Percentiles rank a stretch among this genome's conserved stretches.
Evolutionary conservation across 2,329 filamentous ascomycete genomes (phyloP).

Genomic region (Exophiala alcalophila): DNA sequence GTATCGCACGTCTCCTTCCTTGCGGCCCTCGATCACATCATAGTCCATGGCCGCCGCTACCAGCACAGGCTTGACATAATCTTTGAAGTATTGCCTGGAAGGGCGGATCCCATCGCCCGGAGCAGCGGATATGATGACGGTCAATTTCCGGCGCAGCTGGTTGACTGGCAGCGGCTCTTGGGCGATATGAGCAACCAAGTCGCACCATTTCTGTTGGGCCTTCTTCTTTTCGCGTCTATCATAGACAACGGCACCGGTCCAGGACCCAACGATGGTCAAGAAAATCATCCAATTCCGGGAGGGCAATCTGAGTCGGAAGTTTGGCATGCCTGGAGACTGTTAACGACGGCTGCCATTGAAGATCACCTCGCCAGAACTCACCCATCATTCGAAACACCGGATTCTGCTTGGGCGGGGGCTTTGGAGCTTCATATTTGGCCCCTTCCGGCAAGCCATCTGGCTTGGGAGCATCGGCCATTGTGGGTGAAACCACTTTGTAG

Average conservation of each 20-base stretch:
- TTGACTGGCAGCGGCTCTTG: slow-evolving; percentile 69
- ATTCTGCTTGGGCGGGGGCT: slow-evolving; percentile 57
- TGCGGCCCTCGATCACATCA: slow-evolving; percentile 88
- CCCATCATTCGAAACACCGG: slow-evolving; percentile 72
- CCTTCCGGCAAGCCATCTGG: slow-evolving; percentile 29
- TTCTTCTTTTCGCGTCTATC: slow-evolving; percentile 87
- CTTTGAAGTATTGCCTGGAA: slow-evolving; percentile 92
- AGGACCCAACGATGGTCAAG: slow-evolving; percentile 71
- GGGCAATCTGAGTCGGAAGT: slow-evolving; percentile 76
- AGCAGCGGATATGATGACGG: slow-evolving; percentile 79
- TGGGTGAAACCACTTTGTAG: no score
- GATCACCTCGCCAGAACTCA: slow-evolving; percentile 30
- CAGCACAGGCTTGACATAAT: slow-evolving; percentile 91
- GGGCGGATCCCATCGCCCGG: slow-evolving; percentile 79
- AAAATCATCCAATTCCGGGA: slow-evolving; percentile 99
- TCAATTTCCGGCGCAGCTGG: slow-evolving; percentile 76
- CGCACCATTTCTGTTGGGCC: slow-evolving; percentile 81
- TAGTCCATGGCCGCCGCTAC: slow-evolving; percentile 89
- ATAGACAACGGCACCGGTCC: slow-evolving; percentile 80
- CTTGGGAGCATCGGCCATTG: slow-evolving; percentile 41
- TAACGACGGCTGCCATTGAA: slow-evolving; percentile 8
- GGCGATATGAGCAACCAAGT: slow-evolving; percentile 78
- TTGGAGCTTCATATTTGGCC: slow-evolving; percentile 39
- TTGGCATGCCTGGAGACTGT: slow-evolving; percentile 65
- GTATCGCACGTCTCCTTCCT: slow-evolving; percentile 88